A percentile compares a stretch with the other conserved stretches of the same genome.
phyloP scores from a whole-genome alignment of 371 early-diverging fungal species.

The Apophysomyces elegans region DNA sequence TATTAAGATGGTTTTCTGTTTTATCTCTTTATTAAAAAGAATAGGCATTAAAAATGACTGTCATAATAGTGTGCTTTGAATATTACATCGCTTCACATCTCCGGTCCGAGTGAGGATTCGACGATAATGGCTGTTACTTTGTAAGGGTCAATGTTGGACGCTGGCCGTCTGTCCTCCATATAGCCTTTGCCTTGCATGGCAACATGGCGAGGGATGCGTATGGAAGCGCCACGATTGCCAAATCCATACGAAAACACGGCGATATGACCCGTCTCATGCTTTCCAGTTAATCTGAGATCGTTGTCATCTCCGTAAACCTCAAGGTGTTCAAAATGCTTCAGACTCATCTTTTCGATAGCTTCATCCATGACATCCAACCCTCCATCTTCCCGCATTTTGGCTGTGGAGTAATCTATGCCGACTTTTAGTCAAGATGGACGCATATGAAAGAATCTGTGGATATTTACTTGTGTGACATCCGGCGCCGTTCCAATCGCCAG shows the following conservation, averaged over 20 bases:
- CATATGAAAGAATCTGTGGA: neutral
- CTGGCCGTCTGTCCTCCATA: conserved; percentile 56
- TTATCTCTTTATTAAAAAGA: neutral
- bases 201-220: conserved; percentile 59
- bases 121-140: conserved; percentile 55
- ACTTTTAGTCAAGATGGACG: neutral
- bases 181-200: conserved; percentile 57
- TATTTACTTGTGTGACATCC: conserved; percentile 47
- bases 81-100: neutral
- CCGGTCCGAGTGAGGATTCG: conserved; percentile 36
- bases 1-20: neutral
- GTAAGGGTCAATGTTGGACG: conserved; percentile 62
- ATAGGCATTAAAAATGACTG: neutral
- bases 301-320: conserved; percentile 63
- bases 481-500: conserved; percentile 62
- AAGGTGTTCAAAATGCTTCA: conserved; percentile 52
- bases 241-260: conserved; percentile 53
- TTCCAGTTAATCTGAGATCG: conserved; percentile 56
- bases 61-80: neutral
- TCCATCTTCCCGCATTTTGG: conserved; percentile 52
- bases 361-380: conserved; percentile 55
- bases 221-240: conserved; percentile 59
- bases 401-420: conserved; percentile 40
- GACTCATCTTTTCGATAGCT: conserved; percentile 53
- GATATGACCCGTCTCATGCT: conserved; percentile 60